Base-by-base conservation (phyloP, 1,139 yeast species). In the Saccharomyces hybrid region DNA sequence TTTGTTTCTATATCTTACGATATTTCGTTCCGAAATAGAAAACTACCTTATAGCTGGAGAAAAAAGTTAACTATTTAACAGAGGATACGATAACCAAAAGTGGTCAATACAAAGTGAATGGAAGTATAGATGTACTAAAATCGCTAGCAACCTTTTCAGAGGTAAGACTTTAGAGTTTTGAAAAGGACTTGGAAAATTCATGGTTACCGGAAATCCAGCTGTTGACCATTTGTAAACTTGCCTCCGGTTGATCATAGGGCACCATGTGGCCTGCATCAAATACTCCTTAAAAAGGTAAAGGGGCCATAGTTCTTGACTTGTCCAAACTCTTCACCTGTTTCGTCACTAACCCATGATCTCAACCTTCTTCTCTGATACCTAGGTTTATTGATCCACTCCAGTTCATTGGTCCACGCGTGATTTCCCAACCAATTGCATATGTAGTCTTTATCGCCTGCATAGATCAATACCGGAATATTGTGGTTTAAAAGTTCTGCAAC, bases 401-500 rank as follows among this genome's bases (percentile, higher is more conserved):
- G 76, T 55, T 71, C 79, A 67, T 86, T 76, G 46, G 89, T 75
- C 95, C 93, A 86, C 14, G 87, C 93, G 68, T 81, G 80, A 75
- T 86, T 86, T 70, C 95, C 95, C 67, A 86, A 77, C 95, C 95
- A 86, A 75, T 86, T 86, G 72, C 95, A 86, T 64, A 86, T 86
- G 69, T 83, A 87, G 73, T 86, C 95, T 72, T 86, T 86, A 73
- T 86, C 95, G 75, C 95, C 95, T 42, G 93, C 95, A 63, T 86
- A 86, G 58, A 86, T 80, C 67, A 86, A 78, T 26, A 85, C 87
- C 16, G 95, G 95, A 53, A 86, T 64, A 26, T 76, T 83, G 50
- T 78, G 69, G 62, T 81, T 81, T 64, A 83, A 75, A 58, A 83
- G 71, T 50, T 80, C 79, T 53, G 77, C 73, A 51, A 83, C 84